Percentiles rank a stretch among this genome's conserved stretches.
phyloP scores from a whole-genome alignment of 306 rosid genomes.

The Cucurbita moschata region DNA sequence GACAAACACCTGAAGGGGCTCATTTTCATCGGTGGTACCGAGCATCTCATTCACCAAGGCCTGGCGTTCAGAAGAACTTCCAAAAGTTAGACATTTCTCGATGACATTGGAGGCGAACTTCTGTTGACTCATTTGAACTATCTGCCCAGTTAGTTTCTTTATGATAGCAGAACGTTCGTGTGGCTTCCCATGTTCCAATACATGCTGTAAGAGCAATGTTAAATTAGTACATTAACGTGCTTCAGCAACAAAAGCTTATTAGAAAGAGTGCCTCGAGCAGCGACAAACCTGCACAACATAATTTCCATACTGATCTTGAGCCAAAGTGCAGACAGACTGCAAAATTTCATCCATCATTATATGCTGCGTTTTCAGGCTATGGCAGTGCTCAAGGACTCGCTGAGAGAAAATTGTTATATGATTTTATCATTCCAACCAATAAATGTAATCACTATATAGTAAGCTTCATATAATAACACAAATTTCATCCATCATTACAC shows the following conservation, averaged over 20 bases:
- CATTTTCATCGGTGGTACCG: conserved; percentile 88
- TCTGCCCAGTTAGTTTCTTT: conserved; percentile 62
- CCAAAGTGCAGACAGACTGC: conserved; percentile 71
- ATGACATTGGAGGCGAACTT: conserved; percentile 93
- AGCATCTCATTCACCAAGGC: conserved; percentile 80
- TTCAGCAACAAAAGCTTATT: not conserved
- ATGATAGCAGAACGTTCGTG: conserved; percentile 74
- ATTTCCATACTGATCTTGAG: conserved; percentile 96
- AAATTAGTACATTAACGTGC: not conserved
- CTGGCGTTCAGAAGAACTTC: conserved; percentile 69
- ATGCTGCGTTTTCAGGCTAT: conserved; percentile 47
- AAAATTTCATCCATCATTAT: conserved; percentile 85
- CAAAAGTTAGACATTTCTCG: conserved; percentile 69
- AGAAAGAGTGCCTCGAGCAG: not conserved
- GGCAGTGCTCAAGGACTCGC: conserved; percentile 94
- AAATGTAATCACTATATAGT: not conserved
- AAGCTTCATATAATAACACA: not conserved
- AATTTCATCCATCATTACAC: too few species aligned
- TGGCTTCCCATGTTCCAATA: conserved; percentile 82
- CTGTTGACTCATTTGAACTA: conserved; percentile 98
- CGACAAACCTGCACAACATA: conserved; percentile 81
- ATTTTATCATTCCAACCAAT: not conserved
- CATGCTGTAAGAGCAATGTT: conserved; percentile 34
- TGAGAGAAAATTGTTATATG: conserved; percentile 10
- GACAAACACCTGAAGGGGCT: conserved; percentile 78